Conservation (phyloP, 1,284 basidiomycete species). For the Ceraceosorus guamensis region DNA sequence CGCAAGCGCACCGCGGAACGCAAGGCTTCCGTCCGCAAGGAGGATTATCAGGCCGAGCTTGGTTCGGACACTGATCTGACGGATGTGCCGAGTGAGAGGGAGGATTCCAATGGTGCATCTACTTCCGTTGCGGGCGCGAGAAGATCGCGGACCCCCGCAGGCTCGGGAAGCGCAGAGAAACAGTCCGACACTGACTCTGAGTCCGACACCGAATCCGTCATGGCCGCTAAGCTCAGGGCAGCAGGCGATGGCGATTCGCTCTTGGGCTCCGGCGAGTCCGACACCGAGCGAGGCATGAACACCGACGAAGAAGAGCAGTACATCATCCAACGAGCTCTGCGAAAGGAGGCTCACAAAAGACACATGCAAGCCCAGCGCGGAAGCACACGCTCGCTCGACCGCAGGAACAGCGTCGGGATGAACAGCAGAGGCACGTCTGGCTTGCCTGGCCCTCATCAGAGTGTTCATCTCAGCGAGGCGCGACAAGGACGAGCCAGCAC, state of each 20-base stretch:
- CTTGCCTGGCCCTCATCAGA: not conserved
- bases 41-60: conserved; percentile 24
- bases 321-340: conserved; percentile 39
- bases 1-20: conserved; percentile 18
- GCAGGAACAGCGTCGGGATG: conserved; percentile 12
- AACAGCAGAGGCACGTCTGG: not conserved
- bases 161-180: not conserved
- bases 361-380: conserved; percentile 18
- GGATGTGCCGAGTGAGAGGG: conserved; percentile 6
- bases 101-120: not conserved
- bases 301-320: conserved; percentile 39
- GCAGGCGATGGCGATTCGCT: conserved; percentile 45
- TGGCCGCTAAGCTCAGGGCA: conserved; percentile 42
- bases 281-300: conserved; percentile 21
- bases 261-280: conserved; percentile 40
- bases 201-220: conserved; percentile 36
- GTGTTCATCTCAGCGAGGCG: not conserved
- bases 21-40: conserved; percentile 36
- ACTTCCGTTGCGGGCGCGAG: not conserved
- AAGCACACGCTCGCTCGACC: conserved; percentile 16
- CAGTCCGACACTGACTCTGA: conserved; percentile 3
- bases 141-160: no score
- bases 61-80: conserved; percentile 8
- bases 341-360: conserved; percentile 13
- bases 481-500: conserved; percentile 12